Conservation (phyloP, 1,139 yeast species). For the Blastobotrys niveus region DNA sequence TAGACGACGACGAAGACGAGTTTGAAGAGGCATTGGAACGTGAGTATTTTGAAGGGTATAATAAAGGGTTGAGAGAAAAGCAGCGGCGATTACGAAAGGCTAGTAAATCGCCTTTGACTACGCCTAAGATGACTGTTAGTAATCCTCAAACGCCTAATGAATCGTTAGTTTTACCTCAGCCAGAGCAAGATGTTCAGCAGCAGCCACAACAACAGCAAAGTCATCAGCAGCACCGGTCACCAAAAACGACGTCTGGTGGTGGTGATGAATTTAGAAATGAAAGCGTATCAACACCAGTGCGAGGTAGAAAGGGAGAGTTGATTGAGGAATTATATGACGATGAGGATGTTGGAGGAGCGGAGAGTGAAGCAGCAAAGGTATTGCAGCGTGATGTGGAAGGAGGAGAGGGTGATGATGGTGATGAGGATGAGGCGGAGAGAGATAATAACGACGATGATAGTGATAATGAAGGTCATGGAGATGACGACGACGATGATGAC, state of each 20-base stretch:
- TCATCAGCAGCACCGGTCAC: not conserved
- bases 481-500: slow-evolving; percentile 16
- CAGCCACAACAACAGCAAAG: not conserved
- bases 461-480: slow-evolving; percentile 14
- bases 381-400: slow-evolving; percentile 14
- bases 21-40: slow-evolving; percentile 53
- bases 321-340: not conserved
- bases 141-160: slow-evolving; percentile 1
- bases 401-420: slow-evolving; percentile 17
- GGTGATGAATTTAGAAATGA: too few relatives aligned
- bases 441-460: slow-evolving; percentile 10
- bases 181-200: not conserved
- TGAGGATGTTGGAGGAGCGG: slow-evolving; percentile 11
- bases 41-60: slow-evolving; percentile 65
- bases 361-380: too few relatives aligned
- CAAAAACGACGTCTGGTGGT: too few relatives aligned
- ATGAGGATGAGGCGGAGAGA: slow-evolving; percentile 11
- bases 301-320: too few relatives aligned
- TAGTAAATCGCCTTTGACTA: slow-evolving; percentile 5
- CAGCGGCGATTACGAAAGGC: slow-evolving; percentile 17
- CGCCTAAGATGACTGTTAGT: too few relatives aligned
- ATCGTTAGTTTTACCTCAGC: not conserved
- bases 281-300: too few relatives aligned
- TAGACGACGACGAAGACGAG: slow-evolving; percentile 70
- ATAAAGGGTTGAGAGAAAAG: slow-evolving; percentile 53